Percentiles rank a stretch among this genome's conserved stretches.
Conservation (phyloP, 306 rosid species). For the Canavalia gladiata region DNA sequence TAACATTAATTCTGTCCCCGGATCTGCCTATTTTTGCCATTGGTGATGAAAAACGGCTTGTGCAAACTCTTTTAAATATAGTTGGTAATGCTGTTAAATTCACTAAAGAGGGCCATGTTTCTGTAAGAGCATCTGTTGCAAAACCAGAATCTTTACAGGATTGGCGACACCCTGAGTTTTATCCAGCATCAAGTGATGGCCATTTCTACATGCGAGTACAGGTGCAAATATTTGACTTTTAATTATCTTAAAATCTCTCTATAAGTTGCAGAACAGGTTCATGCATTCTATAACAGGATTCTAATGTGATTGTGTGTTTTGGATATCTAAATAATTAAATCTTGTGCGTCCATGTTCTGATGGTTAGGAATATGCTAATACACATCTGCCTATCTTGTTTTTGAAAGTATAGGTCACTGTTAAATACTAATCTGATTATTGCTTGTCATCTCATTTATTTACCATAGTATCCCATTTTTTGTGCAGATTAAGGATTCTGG, state of each 20-base stretch:
- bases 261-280: background rate
- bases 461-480: constrained; percentile 45
- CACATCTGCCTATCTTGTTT: background rate
- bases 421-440: constrained; percentile 19
- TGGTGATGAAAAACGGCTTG: constrained; percentile 86
- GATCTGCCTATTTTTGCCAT: constrained; percentile 78
- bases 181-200: constrained; percentile 70
- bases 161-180: constrained; percentile 79
- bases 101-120: constrained; percentile 84
- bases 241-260: background rate
- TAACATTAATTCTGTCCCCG: constrained; percentile 75
- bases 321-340: constrained; percentile 30
- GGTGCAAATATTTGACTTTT: constrained; percentile 50
- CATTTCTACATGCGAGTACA: constrained; percentile 80
- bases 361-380: constrained; percentile 22
- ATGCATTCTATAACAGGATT: constrained; percentile 4
- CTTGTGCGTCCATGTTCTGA: constrained; percentile 17
- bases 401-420: constrained; percentile 10
- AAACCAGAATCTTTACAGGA: constrained; percentile 82
- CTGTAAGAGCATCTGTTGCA: constrained; percentile 77
- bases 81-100: constrained; percentile 92
- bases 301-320: background rate
- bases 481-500: constrained; percentile 93
- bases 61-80: constrained; percentile 78
- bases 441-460: background rate